Percentiles rank a stretch among this genome's conserved stretches.
phyloP scores from a whole-genome alignment of 257 asterid genomes.

The Penstemon davidsonii region DNA sequence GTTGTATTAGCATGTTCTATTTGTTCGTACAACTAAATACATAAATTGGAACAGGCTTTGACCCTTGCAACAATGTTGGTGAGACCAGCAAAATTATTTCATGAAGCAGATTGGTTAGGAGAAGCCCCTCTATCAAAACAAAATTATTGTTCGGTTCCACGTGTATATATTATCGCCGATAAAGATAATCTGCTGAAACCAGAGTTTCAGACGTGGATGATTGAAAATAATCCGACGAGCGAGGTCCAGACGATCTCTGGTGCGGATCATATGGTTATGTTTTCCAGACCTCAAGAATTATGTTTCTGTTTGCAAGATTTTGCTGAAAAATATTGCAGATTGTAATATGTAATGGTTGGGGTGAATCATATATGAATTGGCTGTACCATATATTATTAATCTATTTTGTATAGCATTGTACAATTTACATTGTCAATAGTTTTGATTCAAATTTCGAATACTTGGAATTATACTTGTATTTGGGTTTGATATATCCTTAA shows the following conservation, averaged over 20 bases:
- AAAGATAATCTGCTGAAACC: conserved; percentile 27
- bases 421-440: too few relatives aligned
- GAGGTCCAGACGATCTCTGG: conserved; percentile 35
- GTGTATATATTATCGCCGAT: conserved; percentile 20
- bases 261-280: conserved; percentile 50
- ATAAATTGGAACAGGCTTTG: conserved; percentile 29
- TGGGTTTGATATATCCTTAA: too few relatives aligned
- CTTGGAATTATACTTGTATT: too few relatives aligned
- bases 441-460: too few relatives aligned
- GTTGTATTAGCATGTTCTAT: too few relatives aligned
- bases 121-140: conserved; percentile 21
- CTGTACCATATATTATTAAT: too few relatives aligned
- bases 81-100: conserved; percentile 25
- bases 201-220: conserved; percentile 36
- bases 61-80: conserved; percentile 40
- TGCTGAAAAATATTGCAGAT: conserved; percentile 2
- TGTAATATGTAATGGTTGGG: too few relatives aligned
- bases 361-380: too few relatives aligned
- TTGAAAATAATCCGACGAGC: conserved; percentile 36
- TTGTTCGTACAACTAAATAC: too few relatives aligned
- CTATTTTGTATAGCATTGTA: too few relatives aligned
- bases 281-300: conserved; percentile 35
- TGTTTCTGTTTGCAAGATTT: conserved; percentile 30
- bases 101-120: not conserved
- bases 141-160: conserved; percentile 38